phyloP scores from a whole-genome alignment of 495 filamentous ascomycete genomes.

The Tuber brumale region DNA sequence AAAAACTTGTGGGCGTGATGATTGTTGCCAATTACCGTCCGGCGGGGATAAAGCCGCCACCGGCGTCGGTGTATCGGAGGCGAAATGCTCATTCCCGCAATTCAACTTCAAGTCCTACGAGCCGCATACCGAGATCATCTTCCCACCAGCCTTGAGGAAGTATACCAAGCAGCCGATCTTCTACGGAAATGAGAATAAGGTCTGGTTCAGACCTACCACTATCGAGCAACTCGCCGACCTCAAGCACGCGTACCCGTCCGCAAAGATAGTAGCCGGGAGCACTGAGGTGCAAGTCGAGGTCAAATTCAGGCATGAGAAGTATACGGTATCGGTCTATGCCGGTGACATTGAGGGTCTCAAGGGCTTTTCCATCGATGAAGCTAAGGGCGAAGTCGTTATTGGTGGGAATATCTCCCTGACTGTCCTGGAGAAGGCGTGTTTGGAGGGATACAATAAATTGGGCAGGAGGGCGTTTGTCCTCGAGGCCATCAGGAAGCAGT shows the following conservation, averaged over 20 bases:
- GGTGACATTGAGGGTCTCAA: conserved; percentile 45
- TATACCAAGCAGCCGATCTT: conserved; percentile 40
- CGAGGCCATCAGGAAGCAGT: conserved; percentile 44
- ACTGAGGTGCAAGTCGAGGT: conserved; percentile 46
- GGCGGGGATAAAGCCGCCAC: conserved; percentile 2
- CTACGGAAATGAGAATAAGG: conserved; percentile 44
- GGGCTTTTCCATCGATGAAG: conserved; percentile 33
- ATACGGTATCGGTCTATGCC: conserved; percentile 44
- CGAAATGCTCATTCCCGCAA: conserved; percentile 37
- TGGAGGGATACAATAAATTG: conserved; percentile 42
- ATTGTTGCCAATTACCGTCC: conserved; percentile 17
- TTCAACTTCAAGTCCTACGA: conserved; percentile 43
- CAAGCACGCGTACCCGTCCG: conserved; percentile 44
- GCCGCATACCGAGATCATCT: conserved; percentile 44
- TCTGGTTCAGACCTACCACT: conserved; percentile 45
- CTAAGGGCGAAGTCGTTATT: conserved; percentile 35
- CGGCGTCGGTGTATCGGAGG: conserved; percentile 25
- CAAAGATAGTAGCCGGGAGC: conserved; percentile 44
- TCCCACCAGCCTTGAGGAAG: conserved; percentile 42
- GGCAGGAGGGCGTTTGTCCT: conserved; percentile 41
- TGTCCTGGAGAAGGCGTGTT: conserved; percentile 43
- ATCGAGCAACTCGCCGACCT: conserved; percentile 44
- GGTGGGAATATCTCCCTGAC: conserved; percentile 44
- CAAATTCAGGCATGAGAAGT: conserved; percentile 43
- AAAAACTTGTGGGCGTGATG: conserved; percentile 35